These are phyloP conservation scores for Rhodotorula sp. DNA, from an alignment of 1,284 basidiomycete genomes.

Conservation along the genomic window DNA sequence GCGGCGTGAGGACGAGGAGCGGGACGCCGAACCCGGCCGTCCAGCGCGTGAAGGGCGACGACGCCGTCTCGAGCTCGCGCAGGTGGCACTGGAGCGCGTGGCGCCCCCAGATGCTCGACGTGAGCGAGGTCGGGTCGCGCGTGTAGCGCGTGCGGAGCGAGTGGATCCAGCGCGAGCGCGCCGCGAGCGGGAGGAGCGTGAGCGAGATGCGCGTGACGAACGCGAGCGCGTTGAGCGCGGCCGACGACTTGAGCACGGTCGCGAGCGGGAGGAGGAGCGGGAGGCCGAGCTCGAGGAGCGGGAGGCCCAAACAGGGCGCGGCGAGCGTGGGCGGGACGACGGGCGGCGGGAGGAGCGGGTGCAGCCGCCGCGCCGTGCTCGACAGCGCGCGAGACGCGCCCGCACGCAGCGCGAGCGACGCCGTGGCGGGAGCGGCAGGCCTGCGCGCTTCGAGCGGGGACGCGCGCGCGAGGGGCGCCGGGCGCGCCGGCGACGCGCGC, in stretches of 20 bases:
- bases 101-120: conserved; percentile 15
- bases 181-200: conserved; percentile 38
- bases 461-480: too few relatives aligned
- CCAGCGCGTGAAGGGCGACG: conserved; percentile 8
- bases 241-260: conserved; percentile 35
- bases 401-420: background rate
- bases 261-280: conserved; percentile 33
- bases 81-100: conserved; percentile 1
- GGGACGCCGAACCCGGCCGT: conserved; percentile 30
- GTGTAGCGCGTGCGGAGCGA: conserved; percentile 20
- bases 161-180: conserved; percentile 29
- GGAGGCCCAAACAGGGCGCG: background rate
- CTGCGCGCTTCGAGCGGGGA: too few relatives aligned
- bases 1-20: conserved; percentile 26
- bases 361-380: background rate
- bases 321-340: background rate
- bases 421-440: background rate
- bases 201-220: conserved; percentile 32
- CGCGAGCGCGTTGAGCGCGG: conserved; percentile 30
- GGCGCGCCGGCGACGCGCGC: background rate
- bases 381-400: conserved; percentile 2
- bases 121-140: conserved; percentile 28
- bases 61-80: background rate
- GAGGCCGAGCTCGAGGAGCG: conserved; percentile 10
- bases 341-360: background rate